A percentile compares a stretch with the other conserved stretches of the same genome.
phyloP scores from a whole-genome alignment of 768 basidiomycete genomes.

The Pleurotus giganteus region DNA sequence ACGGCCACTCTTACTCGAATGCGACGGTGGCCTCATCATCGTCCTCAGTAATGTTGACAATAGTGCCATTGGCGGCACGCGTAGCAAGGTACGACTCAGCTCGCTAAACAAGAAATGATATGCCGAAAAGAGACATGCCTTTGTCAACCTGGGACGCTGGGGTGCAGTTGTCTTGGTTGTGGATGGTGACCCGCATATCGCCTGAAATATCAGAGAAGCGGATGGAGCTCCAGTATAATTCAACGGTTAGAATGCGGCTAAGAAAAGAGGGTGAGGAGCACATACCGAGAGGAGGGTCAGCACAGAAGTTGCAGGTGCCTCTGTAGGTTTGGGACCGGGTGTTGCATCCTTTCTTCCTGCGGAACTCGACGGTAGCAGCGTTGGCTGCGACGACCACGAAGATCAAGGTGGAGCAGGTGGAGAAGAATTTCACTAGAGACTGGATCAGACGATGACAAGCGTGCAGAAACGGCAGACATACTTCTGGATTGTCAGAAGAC shows the following conservation, averaged over 20 bases:
- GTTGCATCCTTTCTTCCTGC: neutral
- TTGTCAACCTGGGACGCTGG: slow-evolving; percentile 12
- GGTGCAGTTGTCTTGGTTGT: slow-evolving; percentile 14
- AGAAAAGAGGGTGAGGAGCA: neutral
- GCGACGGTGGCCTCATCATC: neutral
- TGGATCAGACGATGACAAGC: no score
- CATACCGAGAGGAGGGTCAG: neutral
- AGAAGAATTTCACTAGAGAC: neutral
- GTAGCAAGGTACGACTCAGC: no score
- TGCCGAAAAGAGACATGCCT: neutral
- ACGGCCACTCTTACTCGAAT: no score
- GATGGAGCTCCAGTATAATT: slow-evolving; percentile 8
- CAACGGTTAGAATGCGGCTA: neutral
- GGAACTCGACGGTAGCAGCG: neutral
- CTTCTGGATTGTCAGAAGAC: no score
- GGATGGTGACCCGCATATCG: slow-evolving; percentile 5
- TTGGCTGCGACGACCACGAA: neutral
- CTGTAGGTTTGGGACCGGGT: neutral
- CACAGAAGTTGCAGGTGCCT: slow-evolving; percentile 1
- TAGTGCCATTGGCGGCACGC: neutral
- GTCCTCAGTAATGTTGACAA: neutral
- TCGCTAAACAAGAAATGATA: neutral
- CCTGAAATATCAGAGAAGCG: slow-evolving; percentile 9
- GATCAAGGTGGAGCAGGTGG: neutral
- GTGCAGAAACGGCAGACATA: no score